Evolutionary conservation across 805 yeast genomes (phyloP).

Genomic region (Trichomonascus vanleenenianus): DNA sequence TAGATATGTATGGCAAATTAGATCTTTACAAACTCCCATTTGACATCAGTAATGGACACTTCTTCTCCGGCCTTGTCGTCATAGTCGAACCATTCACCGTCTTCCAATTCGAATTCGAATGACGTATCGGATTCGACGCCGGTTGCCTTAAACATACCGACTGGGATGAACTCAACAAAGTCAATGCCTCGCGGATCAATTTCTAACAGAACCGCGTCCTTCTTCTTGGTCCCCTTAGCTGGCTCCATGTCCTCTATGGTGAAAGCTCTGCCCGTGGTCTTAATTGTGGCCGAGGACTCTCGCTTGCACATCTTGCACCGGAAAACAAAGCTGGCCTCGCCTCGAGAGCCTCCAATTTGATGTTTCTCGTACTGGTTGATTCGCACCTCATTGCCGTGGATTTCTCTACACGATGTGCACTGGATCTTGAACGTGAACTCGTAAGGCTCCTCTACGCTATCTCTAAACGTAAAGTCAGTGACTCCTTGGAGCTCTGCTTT

Average conservation of each 20-base stretch:
- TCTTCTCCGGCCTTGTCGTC: slow-evolving; percentile 78
- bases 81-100: slow-evolving; percentile 90
- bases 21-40: slow-evolving; percentile 48
- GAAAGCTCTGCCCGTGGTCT: slow-evolving; percentile 24
- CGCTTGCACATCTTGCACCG: slow-evolving; percentile 59
- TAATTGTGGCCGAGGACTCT: slow-evolving; percentile 28
- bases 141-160: slow-evolving; percentile 50
- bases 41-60: slow-evolving; percentile 69
- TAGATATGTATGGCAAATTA: not conserved
- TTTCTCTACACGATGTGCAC: slow-evolving; percentile 71
- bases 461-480: slow-evolving; percentile 50
- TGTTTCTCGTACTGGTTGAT: slow-evolving; percentile 51
- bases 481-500: slow-evolving; percentile 48
- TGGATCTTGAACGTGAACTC: slow-evolving; percentile 66
- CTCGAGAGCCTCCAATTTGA: slow-evolving; percentile 56
- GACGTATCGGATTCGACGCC: slow-evolving; percentile 45
- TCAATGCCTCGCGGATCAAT: slow-evolving; percentile 87
- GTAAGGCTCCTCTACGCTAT: slow-evolving; percentile 52
- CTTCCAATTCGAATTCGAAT: slow-evolving; percentile 68
- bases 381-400: slow-evolving; percentile 60
- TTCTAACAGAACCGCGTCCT: slow-evolving; percentile 44
- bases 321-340: slow-evolving; percentile 78
- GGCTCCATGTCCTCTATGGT: slow-evolving; percentile 30
- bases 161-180: slow-evolving; percentile 57
- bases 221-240: slow-evolving; percentile 26